Base-by-base conservation (phyloP, 768 basidiomycete genomes). In the Kwoniella bestiolae region DNA sequence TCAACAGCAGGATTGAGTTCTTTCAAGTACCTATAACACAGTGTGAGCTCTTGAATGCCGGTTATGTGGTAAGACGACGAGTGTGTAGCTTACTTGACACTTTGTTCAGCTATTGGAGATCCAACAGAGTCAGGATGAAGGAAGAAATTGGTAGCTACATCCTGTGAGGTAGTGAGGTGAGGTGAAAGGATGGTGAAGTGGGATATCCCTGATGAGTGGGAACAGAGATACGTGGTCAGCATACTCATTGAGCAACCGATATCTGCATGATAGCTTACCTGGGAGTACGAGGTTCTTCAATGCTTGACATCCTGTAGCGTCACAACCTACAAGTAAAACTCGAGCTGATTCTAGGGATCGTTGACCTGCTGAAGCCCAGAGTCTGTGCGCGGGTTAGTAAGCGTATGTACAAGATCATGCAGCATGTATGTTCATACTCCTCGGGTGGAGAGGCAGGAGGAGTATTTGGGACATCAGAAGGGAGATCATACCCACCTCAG, bases 231-330 rank as follows among this genome's bases (percentile, higher is more conserved):
- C n/a, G n/a, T n/a, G n/a, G n/a, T 41, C 11, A 41, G 38, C 38
- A 41, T 41, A n/a, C n/a, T n/a, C n/a, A n/a, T n/a, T n/a, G n/a
- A n/a, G n/a, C n/a, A n/a, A n/a, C n/a, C n/a, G n/a, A n/a, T n/a
- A n/a, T n/a, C n/a, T n/a, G n/a, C n/a, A n/a, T 41, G 38, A 3
- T 11, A 34, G 46, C 78, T 49, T 5, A 83, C 83, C 95, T 2
- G 96, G 96, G 7, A 98, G 87, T 41, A 98, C 93, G 66, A 98
- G 89, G 77, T 98, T 98, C 85, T 99, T 98, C 61, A 99, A 85
- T 70, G 91, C 87, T 52, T 91, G 89, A 32, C 93, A 91, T 2
- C 91, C 88, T 1, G 94, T 92, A 0, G 92, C 92, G 25, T 88
- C 87, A 0, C 84, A 89, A 44, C 89, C 89, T 63, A 97, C 81